Evolutionary conservation across 495 filamentous ascomycete genomes (phyloP), one percentile per base, ranked within the genome.

Genomic region (Daldinia caldariorum): DNA sequence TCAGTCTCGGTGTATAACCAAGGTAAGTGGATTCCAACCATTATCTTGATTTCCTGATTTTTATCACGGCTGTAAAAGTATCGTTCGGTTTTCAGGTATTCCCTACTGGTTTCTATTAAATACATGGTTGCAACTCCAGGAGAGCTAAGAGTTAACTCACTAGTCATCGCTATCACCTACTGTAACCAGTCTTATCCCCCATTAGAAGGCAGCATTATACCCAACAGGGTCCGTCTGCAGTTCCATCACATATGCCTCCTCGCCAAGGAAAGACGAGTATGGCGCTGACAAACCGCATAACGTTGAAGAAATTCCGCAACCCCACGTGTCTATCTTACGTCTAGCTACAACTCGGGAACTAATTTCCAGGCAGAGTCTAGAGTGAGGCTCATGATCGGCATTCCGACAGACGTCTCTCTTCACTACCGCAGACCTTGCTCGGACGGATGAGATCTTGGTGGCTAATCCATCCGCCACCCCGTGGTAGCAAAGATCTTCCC

Each of bases 361-460:
- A 65, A 72, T 69, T 69, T 58, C 29, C 61, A 41, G 58, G 49
- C 32, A 69, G 32, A 51, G 20, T 59, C 57, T 38, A 66, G 12
- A 69, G 65, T 69, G 70, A 72, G 70, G 70, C 65, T 72, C 65
- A 54, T 62, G 65, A 72, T 72, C 70, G 65, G 56, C 70, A 62
- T 58, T 10, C 43, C 41, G 38, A 58, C 22, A 57, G 45, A 72
- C 50, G 53, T 60, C 47, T 20, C 51, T 38, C 14, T 13, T 67
- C 57, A 61, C 59, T 68, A 72, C 49, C 50, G 45, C 47, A 61
- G 45, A 26, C 51, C 43, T 58, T 58, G 18, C 43, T 65, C 31
- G 35, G 18, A 54, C 61, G 63, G 50, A 59, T 62, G 41, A 58
- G 51, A 66, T 65, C 70, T 65, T 61, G 41, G 57, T 45, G 57